A percentile compares a stretch with the other conserved stretches of the same genome.
Conservation (phyloP, 164 flowering plant species). For the Macadamia integrifolia region DNA sequence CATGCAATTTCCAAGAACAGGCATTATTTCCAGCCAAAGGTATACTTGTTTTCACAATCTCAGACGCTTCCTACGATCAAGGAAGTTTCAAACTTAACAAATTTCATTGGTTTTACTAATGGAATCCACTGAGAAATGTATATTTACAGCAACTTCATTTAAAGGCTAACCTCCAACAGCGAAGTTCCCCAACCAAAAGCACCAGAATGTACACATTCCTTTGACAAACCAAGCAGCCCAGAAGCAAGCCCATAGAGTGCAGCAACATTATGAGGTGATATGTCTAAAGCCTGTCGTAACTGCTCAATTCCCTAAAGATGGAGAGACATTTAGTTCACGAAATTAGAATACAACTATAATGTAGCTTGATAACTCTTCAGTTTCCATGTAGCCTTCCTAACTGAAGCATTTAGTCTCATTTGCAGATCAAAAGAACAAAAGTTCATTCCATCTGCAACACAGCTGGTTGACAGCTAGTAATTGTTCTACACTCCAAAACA, state of each 20-base stretch:
- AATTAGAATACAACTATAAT: too few species aligned
- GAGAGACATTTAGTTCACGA: background rate
- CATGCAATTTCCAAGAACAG: constrained; percentile 66
- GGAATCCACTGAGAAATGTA: background rate
- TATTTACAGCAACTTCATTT: background rate
- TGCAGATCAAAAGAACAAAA: background rate
- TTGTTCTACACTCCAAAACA: background rate
- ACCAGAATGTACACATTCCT: constrained; percentile 66
- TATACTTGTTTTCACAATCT: constrained; percentile 31
- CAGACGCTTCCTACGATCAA: constrained; percentile 56
- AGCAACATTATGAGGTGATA: constrained; percentile 59
- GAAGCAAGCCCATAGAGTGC: constrained; percentile 84
- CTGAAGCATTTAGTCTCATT: too few species aligned
- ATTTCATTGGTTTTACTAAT: background rate
- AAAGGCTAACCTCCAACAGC: constrained; percentile 57
- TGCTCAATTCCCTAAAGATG: constrained; percentile 67
- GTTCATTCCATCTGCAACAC: too few species aligned
- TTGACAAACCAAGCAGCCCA: constrained; percentile 70
- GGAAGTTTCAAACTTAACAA: background rate
- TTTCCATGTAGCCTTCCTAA: too few species aligned
- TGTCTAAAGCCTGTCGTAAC: constrained; percentile 61
- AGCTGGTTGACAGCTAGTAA: background rate
- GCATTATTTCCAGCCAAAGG: constrained; percentile 39
- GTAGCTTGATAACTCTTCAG: too few species aligned
- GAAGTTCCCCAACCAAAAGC: constrained; percentile 85